These are phyloP conservation scores for Quercus lobata DNA, from an alignment of 331 rosid species.

Conservation along the genomic window DNA sequence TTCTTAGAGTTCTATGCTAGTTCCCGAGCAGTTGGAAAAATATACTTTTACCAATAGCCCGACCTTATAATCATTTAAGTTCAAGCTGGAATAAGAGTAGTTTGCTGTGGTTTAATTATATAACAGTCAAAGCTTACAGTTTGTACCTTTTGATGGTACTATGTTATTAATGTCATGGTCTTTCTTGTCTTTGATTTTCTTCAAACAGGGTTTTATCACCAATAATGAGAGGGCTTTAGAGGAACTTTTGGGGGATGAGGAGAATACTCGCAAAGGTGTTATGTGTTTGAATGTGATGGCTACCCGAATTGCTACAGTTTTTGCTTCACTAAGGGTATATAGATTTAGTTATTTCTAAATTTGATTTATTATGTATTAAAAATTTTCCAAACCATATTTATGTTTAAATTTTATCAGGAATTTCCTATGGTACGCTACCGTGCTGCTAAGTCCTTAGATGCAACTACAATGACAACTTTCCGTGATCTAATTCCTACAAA, in stretches of 20 bases:
- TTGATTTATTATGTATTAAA: constrained; percentile 10
- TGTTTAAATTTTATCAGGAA: constrained; percentile 53
- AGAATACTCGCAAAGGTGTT: constrained; percentile 59
- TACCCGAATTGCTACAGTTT: constrained; percentile 81
- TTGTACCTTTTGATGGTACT: not conserved
- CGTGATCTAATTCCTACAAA: constrained; percentile 94
- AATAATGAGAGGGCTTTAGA: constrained; percentile 86
- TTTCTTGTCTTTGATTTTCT: not conserved
- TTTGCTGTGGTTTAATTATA: not conserved
- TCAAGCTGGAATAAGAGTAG: not conserved
- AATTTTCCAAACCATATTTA: constrained; percentile 30
- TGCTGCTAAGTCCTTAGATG: constrained; percentile 92
- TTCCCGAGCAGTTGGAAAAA: not conserved
- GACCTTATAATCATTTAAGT: not conserved
- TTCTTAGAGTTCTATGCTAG: not conserved
- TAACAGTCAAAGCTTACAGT: not conserved
- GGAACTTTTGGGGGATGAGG: constrained; percentile 86
- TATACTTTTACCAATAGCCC: not conserved
- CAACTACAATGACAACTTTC: constrained; percentile 84
- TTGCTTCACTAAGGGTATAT: constrained; percentile 89
- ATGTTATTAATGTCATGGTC: not conserved
- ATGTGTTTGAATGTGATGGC: constrained; percentile 82
- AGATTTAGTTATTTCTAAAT: not conserved
- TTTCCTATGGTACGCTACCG: constrained; percentile 81
- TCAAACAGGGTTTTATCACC: constrained; percentile 78